Conservation (phyloP, 768 basidiomycete species). For the Exsudoporus frostii region DNA sequence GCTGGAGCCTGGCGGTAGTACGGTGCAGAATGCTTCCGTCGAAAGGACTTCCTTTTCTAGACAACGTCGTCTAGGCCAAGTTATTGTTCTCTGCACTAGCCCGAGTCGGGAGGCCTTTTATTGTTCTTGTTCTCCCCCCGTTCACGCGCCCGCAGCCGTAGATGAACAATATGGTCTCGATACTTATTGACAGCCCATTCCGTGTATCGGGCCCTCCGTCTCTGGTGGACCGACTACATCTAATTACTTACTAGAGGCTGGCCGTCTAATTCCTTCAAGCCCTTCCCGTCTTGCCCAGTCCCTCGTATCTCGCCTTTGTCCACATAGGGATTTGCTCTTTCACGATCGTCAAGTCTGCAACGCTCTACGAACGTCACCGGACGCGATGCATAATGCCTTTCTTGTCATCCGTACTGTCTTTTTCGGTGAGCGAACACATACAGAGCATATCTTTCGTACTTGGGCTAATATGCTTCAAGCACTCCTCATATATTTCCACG, state of each 20-base stretch:
- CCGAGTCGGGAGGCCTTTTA: slow-evolving; percentile 3
- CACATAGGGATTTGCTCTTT: slow-evolving; percentile 6
- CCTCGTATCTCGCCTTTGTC: not conserved
- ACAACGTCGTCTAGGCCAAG: slow-evolving; percentile 14
- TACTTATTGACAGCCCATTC: slow-evolving; percentile 10
- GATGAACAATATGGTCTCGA: slow-evolving; percentile 4
- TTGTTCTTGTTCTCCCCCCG: slow-evolving; percentile 26
- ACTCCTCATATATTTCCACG: slow-evolving; percentile 48
- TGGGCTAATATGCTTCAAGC: slow-evolving; percentile 16
- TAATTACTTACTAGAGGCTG: slow-evolving; percentile 10
- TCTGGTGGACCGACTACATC: slow-evolving; percentile 19
- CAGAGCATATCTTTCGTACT: not conserved
- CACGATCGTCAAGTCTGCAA: slow-evolving; percentile 11
- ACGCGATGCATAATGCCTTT: slow-evolving; percentile 49
- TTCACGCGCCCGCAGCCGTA: not conserved
- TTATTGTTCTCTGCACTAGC: slow-evolving; percentile 14
- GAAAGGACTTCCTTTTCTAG: slow-evolving; percentile 22
- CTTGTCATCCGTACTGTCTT: slow-evolving; percentile 54
- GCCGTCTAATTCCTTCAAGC: slow-evolving; percentile 6
- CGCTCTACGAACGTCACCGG: slow-evolving; percentile 1
- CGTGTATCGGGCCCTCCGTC: slow-evolving; percentile 10
- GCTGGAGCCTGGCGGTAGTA: too few species aligned
- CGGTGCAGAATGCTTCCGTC: not conserved
- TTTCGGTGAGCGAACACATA: slow-evolving; percentile 43
- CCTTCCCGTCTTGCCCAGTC: not conserved